These are phyloP conservation scores for Didymella lethalis DNA, from an alignment of 2,329 filamentous ascomycete genomes.

Conservation along the genomic window DNA sequence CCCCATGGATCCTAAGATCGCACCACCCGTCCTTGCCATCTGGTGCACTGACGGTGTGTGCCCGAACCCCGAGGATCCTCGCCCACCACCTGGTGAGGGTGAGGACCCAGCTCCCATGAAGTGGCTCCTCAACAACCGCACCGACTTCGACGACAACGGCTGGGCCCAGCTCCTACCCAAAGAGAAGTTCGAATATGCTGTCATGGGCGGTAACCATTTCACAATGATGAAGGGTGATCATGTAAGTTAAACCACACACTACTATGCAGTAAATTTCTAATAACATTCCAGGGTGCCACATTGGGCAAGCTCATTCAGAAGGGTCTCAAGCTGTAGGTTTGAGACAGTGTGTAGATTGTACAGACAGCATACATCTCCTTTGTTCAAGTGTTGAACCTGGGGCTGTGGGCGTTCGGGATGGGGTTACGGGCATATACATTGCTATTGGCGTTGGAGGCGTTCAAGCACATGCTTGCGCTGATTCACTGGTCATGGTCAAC, in stretches of 20 bases:
- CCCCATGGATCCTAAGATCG: constrained; percentile 66
- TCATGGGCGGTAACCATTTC: constrained; percentile 78
- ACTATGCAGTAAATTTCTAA: constrained; percentile 33
- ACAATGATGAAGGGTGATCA: constrained; percentile 74
- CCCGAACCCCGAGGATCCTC: constrained; percentile 69
- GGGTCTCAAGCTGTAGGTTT: constrained; percentile 48
- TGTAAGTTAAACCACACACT: constrained; percentile 47
- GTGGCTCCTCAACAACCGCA: constrained; percentile 77
- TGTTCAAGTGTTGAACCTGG: constrained; percentile 46
- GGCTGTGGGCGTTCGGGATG: constrained; percentile 39
- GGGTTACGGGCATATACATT: constrained; percentile 17
- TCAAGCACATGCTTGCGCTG: constrained; percentile 4
- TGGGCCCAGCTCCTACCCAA: constrained; percentile 72
- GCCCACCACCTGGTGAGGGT: constrained; percentile 68
- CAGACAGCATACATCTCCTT: constrained; percentile 42
- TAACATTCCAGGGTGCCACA: constrained; percentile 44
- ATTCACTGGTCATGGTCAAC: constrained; percentile 14
- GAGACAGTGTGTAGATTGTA: constrained; percentile 26
- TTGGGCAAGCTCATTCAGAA: constrained; percentile 56
- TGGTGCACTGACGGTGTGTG: constrained; percentile 80
- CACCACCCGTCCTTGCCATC: constrained; percentile 69
- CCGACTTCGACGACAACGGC: constrained; percentile 73
- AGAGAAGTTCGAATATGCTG: constrained; percentile 68
- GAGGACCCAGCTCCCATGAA: constrained; percentile 63
- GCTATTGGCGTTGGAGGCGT: constrained; percentile 21